Percentiles rank a stretch among this genome's conserved stretches.
phyloP scores from a whole-genome alignment of 306 rosid species.

The Abrus precatorius region DNA sequence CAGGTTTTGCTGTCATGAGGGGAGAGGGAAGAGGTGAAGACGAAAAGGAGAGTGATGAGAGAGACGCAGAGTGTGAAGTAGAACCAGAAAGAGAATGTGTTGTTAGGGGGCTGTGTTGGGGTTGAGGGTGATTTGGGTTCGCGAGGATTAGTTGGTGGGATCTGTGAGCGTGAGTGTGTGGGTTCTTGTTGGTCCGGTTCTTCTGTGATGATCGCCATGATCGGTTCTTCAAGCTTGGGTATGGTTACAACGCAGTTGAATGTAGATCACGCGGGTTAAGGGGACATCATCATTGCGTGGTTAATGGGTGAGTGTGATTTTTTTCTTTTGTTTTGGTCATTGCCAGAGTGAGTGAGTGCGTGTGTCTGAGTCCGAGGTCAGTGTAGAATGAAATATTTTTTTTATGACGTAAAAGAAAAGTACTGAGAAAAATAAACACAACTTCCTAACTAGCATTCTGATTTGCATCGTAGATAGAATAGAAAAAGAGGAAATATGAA shows the following conservation, averaged over 20 bases:
- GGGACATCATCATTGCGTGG: too few species aligned
- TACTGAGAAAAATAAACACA: too few species aligned
- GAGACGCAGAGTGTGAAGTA: slow-evolving; percentile 77
- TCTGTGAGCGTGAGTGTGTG: slow-evolving; percentile 41
- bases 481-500: too few species aligned
- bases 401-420: too few species aligned
- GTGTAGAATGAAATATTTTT: too few species aligned
- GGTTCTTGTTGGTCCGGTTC: slow-evolving; percentile 44
- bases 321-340: too few species aligned
- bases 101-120: slow-evolving; percentile 25
- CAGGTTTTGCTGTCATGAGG: slow-evolving; percentile 74
- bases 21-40: slow-evolving; percentile 63
- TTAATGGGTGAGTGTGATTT: too few species aligned
- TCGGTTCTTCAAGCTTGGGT: neutral
- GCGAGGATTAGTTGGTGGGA: slow-evolving; percentile 42
- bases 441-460: too few species aligned
- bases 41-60: slow-evolving; percentile 58
- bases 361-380: too few species aligned
- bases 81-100: slow-evolving; percentile 86
- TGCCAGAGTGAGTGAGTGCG: too few species aligned
- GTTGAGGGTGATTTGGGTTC: slow-evolving; percentile 47
- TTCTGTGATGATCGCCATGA: slow-evolving; percentile 88
- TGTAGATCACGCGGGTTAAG: slow-evolving; percentile 3
- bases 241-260: neutral
- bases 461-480: too few species aligned